These are phyloP conservation scores for Hypoxylon sp. DNA, from an alignment of 2,329 filamentous ascomycete genomes.

Conservation along the genomic window DNA sequence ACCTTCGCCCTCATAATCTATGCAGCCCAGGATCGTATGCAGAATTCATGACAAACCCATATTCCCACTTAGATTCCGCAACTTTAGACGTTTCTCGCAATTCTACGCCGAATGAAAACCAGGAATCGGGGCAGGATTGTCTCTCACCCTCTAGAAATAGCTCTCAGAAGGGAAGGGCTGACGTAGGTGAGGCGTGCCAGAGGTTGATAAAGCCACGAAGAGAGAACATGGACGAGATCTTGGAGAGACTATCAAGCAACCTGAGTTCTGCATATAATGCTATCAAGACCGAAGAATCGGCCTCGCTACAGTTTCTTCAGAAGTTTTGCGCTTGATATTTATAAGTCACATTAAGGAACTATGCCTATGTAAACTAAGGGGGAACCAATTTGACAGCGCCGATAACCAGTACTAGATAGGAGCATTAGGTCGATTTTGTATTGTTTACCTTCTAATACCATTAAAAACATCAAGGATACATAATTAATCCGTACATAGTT, in stretches of 20 bases:
- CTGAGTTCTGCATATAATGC: slow-evolving; percentile 15
- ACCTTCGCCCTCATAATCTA: background rate
- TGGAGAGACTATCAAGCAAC: slow-evolving; percentile 17
- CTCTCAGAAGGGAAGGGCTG: background rate
- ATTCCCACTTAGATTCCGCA: background rate
- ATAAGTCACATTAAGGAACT: background rate
- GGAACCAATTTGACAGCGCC: background rate
- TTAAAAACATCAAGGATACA: too few relatives aligned
- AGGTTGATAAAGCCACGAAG: background rate
- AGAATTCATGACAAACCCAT: slow-evolving; percentile 38
- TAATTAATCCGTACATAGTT: too few relatives aligned
- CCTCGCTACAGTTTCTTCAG: slow-evolving; percentile 21
- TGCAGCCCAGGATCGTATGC: slow-evolving; percentile 35
- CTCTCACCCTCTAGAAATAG: background rate
- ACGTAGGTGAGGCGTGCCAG: background rate
- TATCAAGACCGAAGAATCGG: slow-evolving; percentile 21
- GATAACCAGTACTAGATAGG: too few relatives aligned
- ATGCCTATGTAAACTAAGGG: background rate
- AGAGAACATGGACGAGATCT: slow-evolving; percentile 17
- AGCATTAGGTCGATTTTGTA: too few relatives aligned
- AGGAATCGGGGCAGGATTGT: background rate
- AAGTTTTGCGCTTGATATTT: background rate
- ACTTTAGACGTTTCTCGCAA: background rate
- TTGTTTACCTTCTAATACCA: too few relatives aligned
- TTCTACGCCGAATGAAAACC: background rate